Base-by-base conservation (phyloP, 23 red algal species). In the Cyanidiococcus yangmingshanensis region DNA sequence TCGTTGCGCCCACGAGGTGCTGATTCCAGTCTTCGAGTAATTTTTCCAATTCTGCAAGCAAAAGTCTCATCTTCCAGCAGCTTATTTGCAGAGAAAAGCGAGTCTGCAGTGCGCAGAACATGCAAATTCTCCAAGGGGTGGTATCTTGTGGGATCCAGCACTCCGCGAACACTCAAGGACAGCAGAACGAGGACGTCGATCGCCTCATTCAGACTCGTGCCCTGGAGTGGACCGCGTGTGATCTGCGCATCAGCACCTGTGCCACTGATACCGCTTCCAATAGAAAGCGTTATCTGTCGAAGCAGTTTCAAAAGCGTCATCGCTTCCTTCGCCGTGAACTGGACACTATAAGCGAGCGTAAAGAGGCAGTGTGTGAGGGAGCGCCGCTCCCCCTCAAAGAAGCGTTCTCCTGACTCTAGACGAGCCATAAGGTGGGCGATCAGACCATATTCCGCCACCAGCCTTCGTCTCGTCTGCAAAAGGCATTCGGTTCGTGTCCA, bases 81-180 rank as follows among this genome's bases (percentile, higher is more conserved):
- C 45, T 54, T 54, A 54, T 54, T 54, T 21, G 45, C 45, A 21
- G 45, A 54, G 45, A 54, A 54, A 21, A 54, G 45, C 45, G 12
- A 7, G 21, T 7, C 7, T 54, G 45, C 45, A 54, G 45, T 21
- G 21, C 45, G 45, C 45, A 15, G 12, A 54, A 15, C 16, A 25
- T 35, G 7, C 63, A 71, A 25, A 30, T 71, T 29, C 27, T 71
- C 63, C 63, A 71, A 71, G n/a, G 63, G 63, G 27, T 71, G 63
- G 63, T 71, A 71, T 2, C 63, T 12, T 29, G 63, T 71, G 12
- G 63, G 63, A 71, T 71, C 63, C n/a, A 71, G 63, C n/a, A 35
- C 63, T 3, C n/a, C 63, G 7, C 63, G 63, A 12, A 71, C 7
- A 7, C 21, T 35, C 63, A 71, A 35, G 3, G 32, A 71, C 63